These are phyloP conservation scores for Nicotiana sylvestris DNA, from an alignment of 257 asterid genomes.

Conservation along the genomic window DNA sequence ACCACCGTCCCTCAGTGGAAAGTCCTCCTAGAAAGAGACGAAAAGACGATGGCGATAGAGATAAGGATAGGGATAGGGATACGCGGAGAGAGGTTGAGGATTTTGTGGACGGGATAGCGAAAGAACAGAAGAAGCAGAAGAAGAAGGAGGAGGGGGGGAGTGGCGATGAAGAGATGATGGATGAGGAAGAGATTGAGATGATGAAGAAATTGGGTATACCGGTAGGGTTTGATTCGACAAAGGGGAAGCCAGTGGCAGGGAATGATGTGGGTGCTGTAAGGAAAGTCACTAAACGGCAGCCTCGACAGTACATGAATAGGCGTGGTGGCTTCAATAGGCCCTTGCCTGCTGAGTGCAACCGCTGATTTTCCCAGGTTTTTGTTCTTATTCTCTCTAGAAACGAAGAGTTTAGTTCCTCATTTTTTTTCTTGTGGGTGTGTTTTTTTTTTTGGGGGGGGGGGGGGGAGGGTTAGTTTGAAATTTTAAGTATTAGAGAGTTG, in stretches of 20 bases:
- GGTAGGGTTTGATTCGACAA: constrained; percentile 83
- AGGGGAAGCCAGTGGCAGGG: constrained; percentile 85
- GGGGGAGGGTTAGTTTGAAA: background rate
- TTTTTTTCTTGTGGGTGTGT: background rate
- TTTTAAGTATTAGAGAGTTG: background rate
- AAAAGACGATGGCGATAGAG: constrained; percentile 34
- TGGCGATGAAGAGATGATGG: constrained; percentile 36
- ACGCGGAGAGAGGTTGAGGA: constrained; percentile 25
- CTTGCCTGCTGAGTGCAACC: constrained; percentile 81
- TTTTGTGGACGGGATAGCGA: constrained; percentile 34
- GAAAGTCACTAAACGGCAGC: constrained; percentile 95
- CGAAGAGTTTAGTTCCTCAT: background rate
- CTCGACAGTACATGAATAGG: constrained; percentile 97
- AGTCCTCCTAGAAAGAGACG: constrained; percentile 78
- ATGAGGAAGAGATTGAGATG: constrained; percentile 89
- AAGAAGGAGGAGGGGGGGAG: constrained; percentile 35
- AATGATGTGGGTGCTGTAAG: constrained; percentile 91
- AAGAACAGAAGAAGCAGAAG: constrained; percentile 44
- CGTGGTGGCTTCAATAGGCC: constrained; percentile 99
- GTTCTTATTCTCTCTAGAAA: constrained; percentile 1
- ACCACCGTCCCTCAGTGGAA: constrained; percentile 45
- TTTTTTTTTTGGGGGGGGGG: too few species aligned
- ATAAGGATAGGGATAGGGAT: constrained; percentile 18
- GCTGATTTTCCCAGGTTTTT: constrained; percentile 52
- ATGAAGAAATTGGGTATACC: constrained; percentile 96